Conservation (phyloP, 441 rosid species). For the Arabidopsis lyrata region DNA sequence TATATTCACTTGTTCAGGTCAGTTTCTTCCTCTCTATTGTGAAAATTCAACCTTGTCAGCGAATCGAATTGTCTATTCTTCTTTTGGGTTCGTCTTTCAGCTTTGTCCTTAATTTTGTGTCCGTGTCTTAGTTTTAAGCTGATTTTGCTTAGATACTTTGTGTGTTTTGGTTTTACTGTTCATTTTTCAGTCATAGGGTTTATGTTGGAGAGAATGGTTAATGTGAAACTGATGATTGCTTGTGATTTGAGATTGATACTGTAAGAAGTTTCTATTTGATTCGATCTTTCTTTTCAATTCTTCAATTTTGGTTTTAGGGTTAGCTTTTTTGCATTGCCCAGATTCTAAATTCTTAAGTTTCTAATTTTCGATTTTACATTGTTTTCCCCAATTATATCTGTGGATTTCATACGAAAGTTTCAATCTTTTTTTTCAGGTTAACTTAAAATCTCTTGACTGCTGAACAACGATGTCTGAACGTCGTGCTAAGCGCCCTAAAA, state of each 20-base stretch:
- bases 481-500: conserved; percentile 59
- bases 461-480: conserved; percentile 50
- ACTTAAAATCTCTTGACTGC: neutral
- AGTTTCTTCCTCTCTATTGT: conserved; percentile 21
- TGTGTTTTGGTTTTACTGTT: neutral
- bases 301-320: conserved; percentile 19
- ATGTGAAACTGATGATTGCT: conserved; percentile 23
- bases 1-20: conserved; percentile 27
- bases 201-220: neutral
- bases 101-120: neutral
- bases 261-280: neutral
- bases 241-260: neutral
- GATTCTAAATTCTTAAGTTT: conserved; percentile 5
- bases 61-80: neutral
- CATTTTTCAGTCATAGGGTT: neutral
- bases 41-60: neutral
- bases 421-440: conserved; percentile 26
- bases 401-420: neutral
- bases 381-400: neutral
- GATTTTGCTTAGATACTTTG: neutral
- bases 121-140: neutral
- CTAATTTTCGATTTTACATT: conserved; percentile 10
- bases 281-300: neutral
- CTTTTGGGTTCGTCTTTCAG: neutral
- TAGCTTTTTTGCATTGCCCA: conserved; percentile 15